A percentile compares a stretch with the other conserved stretches of the same genome.
phyloP scores from a whole-genome alignment of 768 basidiomycete genomes.

The Gyrodon lividus region DNA sequence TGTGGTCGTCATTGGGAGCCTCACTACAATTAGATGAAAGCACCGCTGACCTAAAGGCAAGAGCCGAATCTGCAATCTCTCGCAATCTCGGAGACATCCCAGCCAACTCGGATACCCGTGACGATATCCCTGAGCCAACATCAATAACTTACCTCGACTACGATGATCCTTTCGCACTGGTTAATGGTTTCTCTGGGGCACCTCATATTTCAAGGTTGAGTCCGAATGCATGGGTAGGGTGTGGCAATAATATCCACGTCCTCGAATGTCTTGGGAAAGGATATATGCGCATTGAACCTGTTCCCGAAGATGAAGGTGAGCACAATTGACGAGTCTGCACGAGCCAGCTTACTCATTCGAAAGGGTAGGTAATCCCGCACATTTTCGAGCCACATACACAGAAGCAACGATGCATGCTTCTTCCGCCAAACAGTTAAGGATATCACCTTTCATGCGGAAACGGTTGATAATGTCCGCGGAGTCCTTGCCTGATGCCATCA shows the following conservation, averaged over 20 bases:
- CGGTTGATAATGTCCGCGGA: constrained; percentile 53
- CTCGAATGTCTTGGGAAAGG: constrained; percentile 75
- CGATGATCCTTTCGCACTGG: constrained; percentile 67
- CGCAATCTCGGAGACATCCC: constrained; percentile 1
- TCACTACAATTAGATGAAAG: constrained; percentile 45
- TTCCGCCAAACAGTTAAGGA: constrained; percentile 43
- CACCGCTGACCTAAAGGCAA: constrained; percentile 46
- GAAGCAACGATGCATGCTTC: constrained; percentile 46
- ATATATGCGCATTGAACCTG: constrained; percentile 58
- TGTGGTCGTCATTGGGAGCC: constrained; percentile 1
- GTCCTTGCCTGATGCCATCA: constrained; percentile 58
- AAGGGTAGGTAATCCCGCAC: constrained; percentile 14
- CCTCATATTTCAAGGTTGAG: constrained; percentile 58
- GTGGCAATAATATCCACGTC: constrained; percentile 68
- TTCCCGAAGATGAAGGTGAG: constrained; percentile 37
- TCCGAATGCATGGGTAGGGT: constrained; percentile 74
- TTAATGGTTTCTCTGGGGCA: constrained; percentile 47
- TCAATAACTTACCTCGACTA: constrained; percentile 75
- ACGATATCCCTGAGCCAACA: constrained; percentile 50
- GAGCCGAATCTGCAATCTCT: constrained; percentile 25
- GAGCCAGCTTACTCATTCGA: neutral
- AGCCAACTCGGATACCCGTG: constrained; percentile 20
- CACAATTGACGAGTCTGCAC: neutral
- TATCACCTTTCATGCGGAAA: constrained; percentile 54
- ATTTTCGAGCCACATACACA: constrained; percentile 54